A percentile compares a stretch with the other conserved stretches of the same genome.
phyloP scores from a whole-genome alignment of 2,329 filamentous ascomycete genomes.

The Stemphylium lycopersici region DNA sequence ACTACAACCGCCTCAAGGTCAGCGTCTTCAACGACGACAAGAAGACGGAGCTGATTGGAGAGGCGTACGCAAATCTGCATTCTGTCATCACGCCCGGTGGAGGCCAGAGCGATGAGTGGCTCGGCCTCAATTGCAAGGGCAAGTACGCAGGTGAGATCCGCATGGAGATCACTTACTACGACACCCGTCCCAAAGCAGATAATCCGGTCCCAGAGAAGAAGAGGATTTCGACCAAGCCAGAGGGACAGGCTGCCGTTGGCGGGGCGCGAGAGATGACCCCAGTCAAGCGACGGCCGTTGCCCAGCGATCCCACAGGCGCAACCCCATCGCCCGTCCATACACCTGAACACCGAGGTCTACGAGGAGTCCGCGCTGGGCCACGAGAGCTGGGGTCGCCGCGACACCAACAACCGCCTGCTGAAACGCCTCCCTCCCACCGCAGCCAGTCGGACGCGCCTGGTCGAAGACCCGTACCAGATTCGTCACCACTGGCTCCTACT shows the following conservation, averaged over 20 bases:
- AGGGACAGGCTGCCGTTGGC: conserved; percentile 48
- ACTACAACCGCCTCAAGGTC: conserved; percentile 94
- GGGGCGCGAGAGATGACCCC: conserved; percentile 63
- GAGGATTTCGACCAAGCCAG: conserved; percentile 50
- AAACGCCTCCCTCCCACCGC: conserved; percentile 29
- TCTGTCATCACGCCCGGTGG: conserved; percentile 83
- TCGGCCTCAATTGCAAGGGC: conserved; percentile 81
- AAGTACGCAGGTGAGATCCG: conserved; percentile 96
- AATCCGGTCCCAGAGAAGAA: conserved; percentile 64
- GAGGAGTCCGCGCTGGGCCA: conserved; percentile 40
- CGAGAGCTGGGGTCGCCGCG: conserved; percentile 46
- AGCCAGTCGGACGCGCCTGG: conserved; percentile 31
- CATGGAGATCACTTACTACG: conserved; percentile 96
- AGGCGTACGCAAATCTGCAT: conserved; percentile 85
- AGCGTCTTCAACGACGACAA: conserved; percentile 99
- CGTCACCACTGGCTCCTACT: conserved; percentile 26
- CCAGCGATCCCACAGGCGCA: conserved; percentile 71
- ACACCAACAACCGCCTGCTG: conserved; percentile 28
- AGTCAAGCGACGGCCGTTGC: conserved; percentile 83
- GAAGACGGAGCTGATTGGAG: conserved; percentile 94
- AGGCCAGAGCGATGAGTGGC: conserved; percentile 94
- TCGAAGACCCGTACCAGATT: conserved; percentile 39
- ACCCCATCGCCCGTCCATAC: conserved; percentile 48
- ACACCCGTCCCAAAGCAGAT: conserved; percentile 81
- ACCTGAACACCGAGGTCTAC: conserved; percentile 40